Evolutionary conservation across 352 stramenopile species (phyloP).

Genomic region (Globisporangium rhizosaccharum): DNA sequence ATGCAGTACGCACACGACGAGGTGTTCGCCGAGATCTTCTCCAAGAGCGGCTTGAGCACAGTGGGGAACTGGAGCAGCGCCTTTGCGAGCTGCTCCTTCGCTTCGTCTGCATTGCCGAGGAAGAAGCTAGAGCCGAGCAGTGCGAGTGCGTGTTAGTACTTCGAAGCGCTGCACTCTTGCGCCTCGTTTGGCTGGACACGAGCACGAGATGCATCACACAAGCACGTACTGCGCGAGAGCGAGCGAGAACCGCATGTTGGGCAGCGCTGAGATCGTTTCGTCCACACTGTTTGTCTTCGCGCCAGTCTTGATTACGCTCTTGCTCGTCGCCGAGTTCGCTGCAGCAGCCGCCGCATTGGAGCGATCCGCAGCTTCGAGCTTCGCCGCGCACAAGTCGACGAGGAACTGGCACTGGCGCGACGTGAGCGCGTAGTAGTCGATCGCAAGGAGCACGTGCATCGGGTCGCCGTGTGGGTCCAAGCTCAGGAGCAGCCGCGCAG

Average conservation of each 20-base stretch:
- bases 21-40: slow-evolving; percentile 67
- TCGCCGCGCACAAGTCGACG: slow-evolving; percentile 51
- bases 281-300: slow-evolving; percentile 15
- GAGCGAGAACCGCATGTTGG: slow-evolving; percentile 73
- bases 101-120: slow-evolving; percentile 47
- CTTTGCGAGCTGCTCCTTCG: slow-evolving; percentile 51
- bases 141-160: neutral
- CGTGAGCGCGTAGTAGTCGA: slow-evolving; percentile 83
- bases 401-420: slow-evolving; percentile 79
- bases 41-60: slow-evolving; percentile 61
- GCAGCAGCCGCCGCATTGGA: slow-evolving; percentile 11
- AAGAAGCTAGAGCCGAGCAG: slow-evolving; percentile 41
- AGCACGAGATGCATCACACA: neutral
- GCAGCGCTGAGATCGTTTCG: slow-evolving; percentile 36
- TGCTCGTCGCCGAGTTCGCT: slow-evolving; percentile 10
- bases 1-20: slow-evolving; percentile 43
- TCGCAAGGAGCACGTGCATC: slow-evolving; percentile 71
- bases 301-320: slow-evolving; percentile 11
- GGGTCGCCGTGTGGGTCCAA: slow-evolving; percentile 75
- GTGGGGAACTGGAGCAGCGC: slow-evolving; percentile 66
- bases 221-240: slow-evolving; percentile 59
- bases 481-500: slow-evolving; percentile 63
- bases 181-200: too few relatives aligned
- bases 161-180: too few relatives aligned
- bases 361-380: slow-evolving; percentile 57